phyloP scores from a whole-genome alignment of 1,139 yeast species.

The Chernovozyma aurita region DNA sequence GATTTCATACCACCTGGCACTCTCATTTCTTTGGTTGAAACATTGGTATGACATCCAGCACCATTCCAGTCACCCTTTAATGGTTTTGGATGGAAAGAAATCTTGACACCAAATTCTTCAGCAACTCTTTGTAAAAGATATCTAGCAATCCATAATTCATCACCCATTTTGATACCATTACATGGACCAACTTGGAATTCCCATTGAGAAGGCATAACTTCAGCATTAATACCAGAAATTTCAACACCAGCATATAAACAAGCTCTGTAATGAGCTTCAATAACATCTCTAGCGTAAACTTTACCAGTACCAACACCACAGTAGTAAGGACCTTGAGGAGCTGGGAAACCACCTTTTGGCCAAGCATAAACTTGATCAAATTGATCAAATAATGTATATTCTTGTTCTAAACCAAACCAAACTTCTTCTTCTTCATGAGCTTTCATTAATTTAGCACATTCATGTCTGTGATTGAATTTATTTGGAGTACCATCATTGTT shows the following conservation, averaged over 20 bases:
- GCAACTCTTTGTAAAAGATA: slow-evolving; percentile 91
- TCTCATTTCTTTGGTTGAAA: slow-evolving; percentile 90
- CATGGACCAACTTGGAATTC: slow-evolving; percentile 99
- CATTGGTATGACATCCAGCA: slow-evolving; percentile 99
- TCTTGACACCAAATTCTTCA: slow-evolving; percentile 98
- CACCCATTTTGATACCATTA: slow-evolving; percentile 94
- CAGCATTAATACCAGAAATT: slow-evolving; percentile 97
- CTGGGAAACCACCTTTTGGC: slow-evolving; percentile 99
- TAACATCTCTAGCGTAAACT: slow-evolving; percentile 96
- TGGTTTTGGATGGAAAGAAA: slow-evolving; percentile 98
- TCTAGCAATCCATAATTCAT: slow-evolving; percentile 94
- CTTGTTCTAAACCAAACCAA: slow-evolving; percentile 99
- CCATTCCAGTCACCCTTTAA: slow-evolving; percentile 99
- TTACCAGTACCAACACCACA: slow-evolving; percentile 99
- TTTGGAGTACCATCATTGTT: slow-evolving; percentile 99
- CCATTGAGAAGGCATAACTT: slow-evolving; percentile 99
- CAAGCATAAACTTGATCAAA: slow-evolving; percentile 90
- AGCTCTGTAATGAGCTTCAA: slow-evolving; percentile 99
- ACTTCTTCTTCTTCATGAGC: slow-evolving; percentile 82
- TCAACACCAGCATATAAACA: slow-evolving; percentile 87
- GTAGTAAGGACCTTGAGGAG: slow-evolving; percentile 99
- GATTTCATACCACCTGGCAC: slow-evolving; percentile 91
- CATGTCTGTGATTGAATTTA: slow-evolving; percentile 97
- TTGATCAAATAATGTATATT: slow-evolving; percentile 92
- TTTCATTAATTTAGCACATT: slow-evolving; percentile 91